Base-by-base conservation (phyloP, 768 basidiomycete genomes). In the Symmetrospora coprosmae region DNA sequence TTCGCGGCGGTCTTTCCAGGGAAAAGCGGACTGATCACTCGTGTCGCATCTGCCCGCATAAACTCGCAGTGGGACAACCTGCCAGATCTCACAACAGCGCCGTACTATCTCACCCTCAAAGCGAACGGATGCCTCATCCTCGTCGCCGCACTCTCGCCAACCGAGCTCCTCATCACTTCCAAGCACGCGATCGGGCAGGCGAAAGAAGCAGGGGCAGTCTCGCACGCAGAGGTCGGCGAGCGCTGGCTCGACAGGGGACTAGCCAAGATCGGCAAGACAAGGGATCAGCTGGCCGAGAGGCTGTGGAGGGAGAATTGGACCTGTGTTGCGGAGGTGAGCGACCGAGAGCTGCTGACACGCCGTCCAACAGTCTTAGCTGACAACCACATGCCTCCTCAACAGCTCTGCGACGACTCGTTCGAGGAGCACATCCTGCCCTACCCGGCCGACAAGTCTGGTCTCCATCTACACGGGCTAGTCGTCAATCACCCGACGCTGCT, bases 111-210 rank as follows among this genome's bases (percentile, higher is more conserved):
- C 7, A 87, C 91, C 0, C 77, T 90, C 50, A 99, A 96, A 71
- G 88, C 87, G 0, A 97, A 96, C 64, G 92, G 91, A 7, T 97
- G 92, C 72, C 87, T 97, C 72, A 91, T 99, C 67, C 88, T 97
- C 73, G 82, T 97, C 67, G 84, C 83, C 0, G 85, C 91, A 0
- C 78, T 97, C 14, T 83, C 84, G 0, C 78, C 82, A 0, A 74
- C 75, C 6, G 81, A 85, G 66, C 75, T 97, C 13, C 68, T 97
- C 14, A 78, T 96, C 53, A 87, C 89, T 0, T 94, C 90, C 1
- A 97, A 99, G 71, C 94, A 97, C 66, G 83, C 87, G 0, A 69
- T 96, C 1, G 92, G 92, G 0, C 45, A 55, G 9, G 39, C 27
- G 28, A 37, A 58, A 31, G 35, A 55, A 2, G 19, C 2, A 47